phyloP scores from a whole-genome alignment of 2,329 filamentous ascomycete genomes.

The Alternaria ethzedia region DNA sequence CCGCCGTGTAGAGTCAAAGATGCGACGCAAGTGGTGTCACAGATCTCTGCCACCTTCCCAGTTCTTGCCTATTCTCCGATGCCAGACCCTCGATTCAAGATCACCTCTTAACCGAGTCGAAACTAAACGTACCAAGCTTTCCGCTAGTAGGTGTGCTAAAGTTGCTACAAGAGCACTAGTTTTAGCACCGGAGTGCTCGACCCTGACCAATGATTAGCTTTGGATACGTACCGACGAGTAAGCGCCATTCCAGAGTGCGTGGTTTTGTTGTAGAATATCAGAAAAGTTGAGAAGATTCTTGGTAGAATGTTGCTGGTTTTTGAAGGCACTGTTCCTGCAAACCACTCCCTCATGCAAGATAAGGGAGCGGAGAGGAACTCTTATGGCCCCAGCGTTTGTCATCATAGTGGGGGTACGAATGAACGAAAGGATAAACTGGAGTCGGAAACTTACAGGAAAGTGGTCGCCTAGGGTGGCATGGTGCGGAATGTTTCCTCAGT shows the following conservation, averaged over 20 bases:
- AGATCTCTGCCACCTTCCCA: background rate
- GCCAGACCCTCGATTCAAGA: background rate
- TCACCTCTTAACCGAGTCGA: background rate
- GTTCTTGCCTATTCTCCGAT: background rate
- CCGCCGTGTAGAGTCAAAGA: background rate
- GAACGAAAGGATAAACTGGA: background rate
- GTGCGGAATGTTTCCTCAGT: background rate
- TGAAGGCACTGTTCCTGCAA: constrained; percentile 32
- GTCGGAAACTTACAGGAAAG: background rate
- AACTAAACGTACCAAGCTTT: background rate
- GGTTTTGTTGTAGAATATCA: constrained; percentile 12
- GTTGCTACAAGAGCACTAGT: background rate
- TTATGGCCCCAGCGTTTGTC: constrained; percentile 46
- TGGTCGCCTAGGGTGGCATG: background rate
- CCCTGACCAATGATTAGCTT: constrained; percentile 4
- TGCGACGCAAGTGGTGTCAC: background rate
- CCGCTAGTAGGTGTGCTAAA: background rate
- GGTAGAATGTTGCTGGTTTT: constrained; percentile 24
- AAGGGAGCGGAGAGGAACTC: constrained; percentile 24
- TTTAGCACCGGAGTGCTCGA: background rate
- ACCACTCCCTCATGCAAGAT: constrained; percentile 2
- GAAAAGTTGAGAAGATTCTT: constrained; percentile 34
- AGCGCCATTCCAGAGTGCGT: background rate
- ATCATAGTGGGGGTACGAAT: constrained; percentile 22
- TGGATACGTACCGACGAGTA: background rate